Evolutionary conservation across 2,329 filamentous ascomycete genomes (phyloP).

Genomic region (Fusarium robinianum): DNA sequence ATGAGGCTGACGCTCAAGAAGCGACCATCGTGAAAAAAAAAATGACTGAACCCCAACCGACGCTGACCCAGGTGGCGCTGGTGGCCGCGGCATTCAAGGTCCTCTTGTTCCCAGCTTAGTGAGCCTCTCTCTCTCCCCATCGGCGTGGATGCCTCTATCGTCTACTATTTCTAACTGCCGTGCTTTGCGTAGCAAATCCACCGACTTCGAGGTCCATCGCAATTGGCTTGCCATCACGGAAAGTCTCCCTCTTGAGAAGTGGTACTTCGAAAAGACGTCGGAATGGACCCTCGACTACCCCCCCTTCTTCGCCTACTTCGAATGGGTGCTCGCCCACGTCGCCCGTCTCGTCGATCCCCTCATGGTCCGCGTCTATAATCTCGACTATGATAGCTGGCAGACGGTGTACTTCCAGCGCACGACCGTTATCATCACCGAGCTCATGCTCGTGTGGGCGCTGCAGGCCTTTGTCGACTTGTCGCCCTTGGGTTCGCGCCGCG

Average conservation of each 20-base stretch:
- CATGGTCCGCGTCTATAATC: constrained; percentile 80
- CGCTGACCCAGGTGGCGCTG: constrained; percentile 85
- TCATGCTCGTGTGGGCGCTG: constrained; percentile 82
- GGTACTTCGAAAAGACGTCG: constrained; percentile 97
- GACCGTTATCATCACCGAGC: constrained; percentile 85
- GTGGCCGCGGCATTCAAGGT: constrained; percentile 89
- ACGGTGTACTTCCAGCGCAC: constrained; percentile 90
- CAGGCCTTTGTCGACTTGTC: constrained; percentile 78
- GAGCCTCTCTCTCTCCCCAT: constrained; percentile 46
- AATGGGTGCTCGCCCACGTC: constrained; percentile 85
- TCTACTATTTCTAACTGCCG: constrained; percentile 7
- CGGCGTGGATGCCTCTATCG: constrained; percentile 2
- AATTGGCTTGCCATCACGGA: constrained; percentile 98
- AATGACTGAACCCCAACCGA: constrained; percentile 84
- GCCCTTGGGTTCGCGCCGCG: constrained; percentile 66
- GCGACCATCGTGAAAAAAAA: constrained; percentile 46
- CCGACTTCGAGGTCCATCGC: constrained; percentile 97
- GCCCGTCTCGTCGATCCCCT: constrained; percentile 76
- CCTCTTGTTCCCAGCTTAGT: constrained; percentile 94
- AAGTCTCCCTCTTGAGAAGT: constrained; percentile 82
- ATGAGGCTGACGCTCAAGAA: constrained; percentile 29
- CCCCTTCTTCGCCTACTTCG: constrained; percentile 96
- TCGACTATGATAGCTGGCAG: constrained; percentile 89
- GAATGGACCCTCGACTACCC: constrained; percentile 99
- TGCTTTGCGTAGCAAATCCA: constrained; percentile 81